Evolutionary conservation across 202 grass and related monocot species (phyloP).

Genomic region (Cymbopogon flexuosus): DNA sequence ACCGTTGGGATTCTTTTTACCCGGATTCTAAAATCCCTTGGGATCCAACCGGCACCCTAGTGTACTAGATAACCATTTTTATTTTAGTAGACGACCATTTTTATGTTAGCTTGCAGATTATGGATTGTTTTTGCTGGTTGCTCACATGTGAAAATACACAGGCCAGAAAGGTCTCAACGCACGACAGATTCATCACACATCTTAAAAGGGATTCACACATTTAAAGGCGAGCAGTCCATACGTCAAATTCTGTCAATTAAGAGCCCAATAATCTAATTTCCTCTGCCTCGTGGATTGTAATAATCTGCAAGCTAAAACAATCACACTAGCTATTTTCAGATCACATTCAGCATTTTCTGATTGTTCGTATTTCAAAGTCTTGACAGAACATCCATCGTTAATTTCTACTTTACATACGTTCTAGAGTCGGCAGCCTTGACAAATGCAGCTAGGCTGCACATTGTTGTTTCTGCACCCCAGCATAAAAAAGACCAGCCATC

Average conservation of each 20-base stretch:
- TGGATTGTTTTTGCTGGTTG: neutral
- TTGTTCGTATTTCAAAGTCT: neutral
- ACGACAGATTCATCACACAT: neutral
- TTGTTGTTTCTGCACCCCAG: neutral
- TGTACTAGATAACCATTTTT: neutral
- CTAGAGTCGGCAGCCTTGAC: neutral
- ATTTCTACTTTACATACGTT: constrained; percentile 20
- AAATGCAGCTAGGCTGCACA: constrained; percentile 1
- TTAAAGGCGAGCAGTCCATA: neutral
- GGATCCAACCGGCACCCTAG: too few species aligned
- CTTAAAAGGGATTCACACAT: neutral
- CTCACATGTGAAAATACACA: neutral
- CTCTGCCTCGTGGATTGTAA: neutral
- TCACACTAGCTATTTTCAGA: neutral
- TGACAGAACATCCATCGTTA: neutral
- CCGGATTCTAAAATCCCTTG: too few species aligned
- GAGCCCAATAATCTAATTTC: neutral
- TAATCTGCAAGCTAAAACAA: neutral
- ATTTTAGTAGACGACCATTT: neutral
- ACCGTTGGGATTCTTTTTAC: too few species aligned
- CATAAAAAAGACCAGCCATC: neutral
- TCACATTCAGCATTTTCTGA: neutral
- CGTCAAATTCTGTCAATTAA: neutral
- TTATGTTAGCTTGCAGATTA: too few species aligned
- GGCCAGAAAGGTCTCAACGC: neutral